Conservation (phyloP, 2,329 filamentous ascomycete species). For the Torrubiella hemipterigena region DNA sequence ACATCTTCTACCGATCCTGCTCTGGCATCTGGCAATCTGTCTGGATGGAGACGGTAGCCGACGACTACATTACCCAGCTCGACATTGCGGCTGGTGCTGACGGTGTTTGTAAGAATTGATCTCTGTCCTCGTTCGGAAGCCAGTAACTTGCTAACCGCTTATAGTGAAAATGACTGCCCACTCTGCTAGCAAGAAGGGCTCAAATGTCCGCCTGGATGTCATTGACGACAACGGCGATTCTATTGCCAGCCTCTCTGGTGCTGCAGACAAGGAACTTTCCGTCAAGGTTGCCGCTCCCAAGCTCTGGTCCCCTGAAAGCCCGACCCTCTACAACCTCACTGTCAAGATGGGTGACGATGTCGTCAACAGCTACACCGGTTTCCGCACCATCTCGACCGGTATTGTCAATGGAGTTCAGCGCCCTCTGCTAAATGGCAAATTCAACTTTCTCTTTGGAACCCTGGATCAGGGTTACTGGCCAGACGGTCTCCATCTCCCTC, state of each 20-base stretch:
- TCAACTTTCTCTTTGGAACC: constrained; percentile 55
- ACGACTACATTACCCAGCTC: constrained; percentile 43
- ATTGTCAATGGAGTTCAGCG: constrained; percentile 45
- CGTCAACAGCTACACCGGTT: constrained; percentile 55
- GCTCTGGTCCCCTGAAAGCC: constrained; percentile 54
- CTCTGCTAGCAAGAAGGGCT: constrained; percentile 24
- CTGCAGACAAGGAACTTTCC: constrained; percentile 36
- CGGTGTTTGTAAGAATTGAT: constrained; percentile 27
- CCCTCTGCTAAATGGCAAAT: constrained; percentile 56
- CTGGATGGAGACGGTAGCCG: constrained; percentile 54
- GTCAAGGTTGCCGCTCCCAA: constrained; percentile 42
- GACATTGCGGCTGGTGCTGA: constrained; percentile 46
- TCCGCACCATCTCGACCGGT: constrained; percentile 49
- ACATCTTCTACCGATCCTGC: constrained; percentile 63
- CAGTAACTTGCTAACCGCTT: neutral
- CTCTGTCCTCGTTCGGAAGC: neutral
- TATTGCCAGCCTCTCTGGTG: constrained; percentile 30
- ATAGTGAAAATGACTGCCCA: constrained; percentile 44
- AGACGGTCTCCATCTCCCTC: constrained; percentile 54
- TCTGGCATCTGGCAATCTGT: constrained; percentile 66
- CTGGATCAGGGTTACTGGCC: constrained; percentile 64
- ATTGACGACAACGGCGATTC: constrained; percentile 22
- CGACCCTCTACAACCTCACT: constrained; percentile 51
- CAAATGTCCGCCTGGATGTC: constrained; percentile 22
- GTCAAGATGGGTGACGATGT: constrained; percentile 38